Percentiles rank a stretch among this genome's conserved stretches.
phyloP scores from a whole-genome alignment of 805 yeast species.

The Nakazawaea peltata region DNA sequence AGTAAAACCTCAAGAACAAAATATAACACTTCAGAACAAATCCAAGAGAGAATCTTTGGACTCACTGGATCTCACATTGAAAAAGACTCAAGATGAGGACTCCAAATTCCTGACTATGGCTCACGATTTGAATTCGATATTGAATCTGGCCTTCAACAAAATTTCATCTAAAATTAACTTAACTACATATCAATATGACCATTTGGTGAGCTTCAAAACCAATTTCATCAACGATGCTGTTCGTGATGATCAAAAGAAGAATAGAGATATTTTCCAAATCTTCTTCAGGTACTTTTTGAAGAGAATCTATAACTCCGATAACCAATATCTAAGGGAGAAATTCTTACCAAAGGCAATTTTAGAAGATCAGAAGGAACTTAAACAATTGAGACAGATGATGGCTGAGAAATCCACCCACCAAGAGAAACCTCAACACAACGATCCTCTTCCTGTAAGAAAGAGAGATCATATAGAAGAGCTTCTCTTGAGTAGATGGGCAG shows the following conservation, averaged over 20 bases:
- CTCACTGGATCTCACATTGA: constrained; percentile 6
- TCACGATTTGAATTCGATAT: constrained; percentile 24
- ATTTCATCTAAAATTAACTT: constrained; percentile 41
- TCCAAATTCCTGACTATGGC: constrained; percentile 1
- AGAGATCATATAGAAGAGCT: constrained; percentile 34
- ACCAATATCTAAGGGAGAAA: constrained; percentile 16
- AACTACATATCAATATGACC: constrained; percentile 46
- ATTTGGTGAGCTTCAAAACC: constrained; percentile 29
- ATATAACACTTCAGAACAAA: not conserved
- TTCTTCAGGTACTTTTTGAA: constrained; percentile 22
- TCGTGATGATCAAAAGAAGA: constrained; percentile 18
- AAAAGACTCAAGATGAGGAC: constrained; percentile 12
- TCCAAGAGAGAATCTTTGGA: constrained; percentile 9
- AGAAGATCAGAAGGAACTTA: constrained; percentile 16
- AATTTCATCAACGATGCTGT: constrained; percentile 21
- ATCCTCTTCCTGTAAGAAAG: too few relatives aligned
- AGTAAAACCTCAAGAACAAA: not conserved
- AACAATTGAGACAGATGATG: constrained; percentile 4
- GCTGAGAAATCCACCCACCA: not conserved
- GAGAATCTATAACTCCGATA: constrained; percentile 22
- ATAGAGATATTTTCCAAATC: constrained; percentile 20
- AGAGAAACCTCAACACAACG: not conserved
- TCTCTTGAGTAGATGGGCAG: constrained; percentile 43
- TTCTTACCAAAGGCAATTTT: constrained; percentile 18
- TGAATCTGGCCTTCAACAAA: constrained; percentile 34